Evolutionary conservation across 441 rosid genomes (phyloP), one percentile per base, ranked within the genome.

Genomic region (Populus trichocarpa): DNA sequence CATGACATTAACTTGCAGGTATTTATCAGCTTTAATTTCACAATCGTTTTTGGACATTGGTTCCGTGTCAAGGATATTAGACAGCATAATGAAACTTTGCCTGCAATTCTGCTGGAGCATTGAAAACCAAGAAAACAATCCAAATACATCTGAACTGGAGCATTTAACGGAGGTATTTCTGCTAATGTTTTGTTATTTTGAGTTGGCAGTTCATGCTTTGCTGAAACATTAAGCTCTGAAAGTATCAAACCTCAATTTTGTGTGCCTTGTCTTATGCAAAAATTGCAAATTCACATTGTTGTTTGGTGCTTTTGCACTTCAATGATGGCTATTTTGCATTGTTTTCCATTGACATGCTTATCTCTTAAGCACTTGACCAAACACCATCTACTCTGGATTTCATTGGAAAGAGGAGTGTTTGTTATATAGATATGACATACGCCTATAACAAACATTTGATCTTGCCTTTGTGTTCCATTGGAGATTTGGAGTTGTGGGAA

Each of bases 21-120:
- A 94, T 82, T 89, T 96, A 79, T 90, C 97, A 1, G 98, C 98
- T 76, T 88, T 96, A 80, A 88, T 96, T 70, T 94, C 99, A 46
- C 98, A 93, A 83, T 96, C 99, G 25, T 94, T 96, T 92, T 86
- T 96, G 70, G 99, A 96, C 86, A 91, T 94, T 83, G 98, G 99
- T 83, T 91, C 98, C 2, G 93, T 96, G 64, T 92, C 98, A 4
- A 96, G 98, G 86, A 94, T 96, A 87, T 86, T 96, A 70, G 98
- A 96, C 80, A 83, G 98, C 86, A 96, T 96, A 77, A 94, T 94
- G 98, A 92, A 89, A 83, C 98, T 96, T 65, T 92, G 98, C 88
- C 88, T 96, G 76, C 98, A 92, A 86, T 94, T 93, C 87, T 96
- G 99, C 88, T 94, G 99, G 99, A 92, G 89, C 81, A 87, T 96